Evolutionary conservation across 1,139 yeast genomes (phyloP).

Genomic region (Zhuliangozyma blackwelliae): DNA sequence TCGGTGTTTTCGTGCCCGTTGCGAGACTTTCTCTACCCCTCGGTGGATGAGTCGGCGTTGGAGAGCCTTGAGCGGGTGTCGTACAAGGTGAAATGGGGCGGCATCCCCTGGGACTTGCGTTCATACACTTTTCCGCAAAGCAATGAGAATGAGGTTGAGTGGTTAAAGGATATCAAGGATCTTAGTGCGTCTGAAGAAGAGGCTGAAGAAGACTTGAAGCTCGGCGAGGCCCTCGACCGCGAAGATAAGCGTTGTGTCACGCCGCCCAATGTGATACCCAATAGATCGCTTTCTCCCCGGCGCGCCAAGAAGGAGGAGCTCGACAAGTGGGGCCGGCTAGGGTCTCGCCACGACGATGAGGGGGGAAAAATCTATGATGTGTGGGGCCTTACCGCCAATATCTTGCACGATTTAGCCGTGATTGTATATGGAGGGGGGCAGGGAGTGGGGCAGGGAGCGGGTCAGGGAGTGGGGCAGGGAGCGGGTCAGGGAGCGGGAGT

Average conservation of each 20-base stretch:
- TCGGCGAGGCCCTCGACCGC: conserved; percentile 11
- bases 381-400: conserved; percentile 92
- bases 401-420: conserved; percentile 71
- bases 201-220: conserved; percentile 11
- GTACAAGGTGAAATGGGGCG: conserved; percentile 59
- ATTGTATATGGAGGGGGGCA: conserved; percentile 34
- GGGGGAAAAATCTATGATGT: conserved; percentile 57
- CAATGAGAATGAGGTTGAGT: conserved; percentile 51
- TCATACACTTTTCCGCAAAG: conserved; percentile 57
- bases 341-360: conserved; percentile 36
- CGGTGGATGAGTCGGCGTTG: conserved; percentile 18
- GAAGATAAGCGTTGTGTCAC: conserved; percentile 12
- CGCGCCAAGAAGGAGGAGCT: conserved; percentile 7
- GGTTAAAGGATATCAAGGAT: conserved; percentile 61
- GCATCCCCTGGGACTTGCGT: conserved; percentile 60
- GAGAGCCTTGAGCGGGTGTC: conserved; percentile 46
- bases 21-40: conserved; percentile 52
- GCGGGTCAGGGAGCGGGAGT: no score
- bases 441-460: no score
- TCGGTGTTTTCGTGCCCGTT: conserved; percentile 67
- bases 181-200: conserved; percentile 53
- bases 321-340: conserved; percentile 38
- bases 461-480: no score
- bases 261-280: conserved; percentile 10
- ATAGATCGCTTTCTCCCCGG: conserved; percentile 2